Base-by-base conservation (phyloP, 2,329 filamentous ascomycete species). In the Cladobotryum mycophilum region DNA sequence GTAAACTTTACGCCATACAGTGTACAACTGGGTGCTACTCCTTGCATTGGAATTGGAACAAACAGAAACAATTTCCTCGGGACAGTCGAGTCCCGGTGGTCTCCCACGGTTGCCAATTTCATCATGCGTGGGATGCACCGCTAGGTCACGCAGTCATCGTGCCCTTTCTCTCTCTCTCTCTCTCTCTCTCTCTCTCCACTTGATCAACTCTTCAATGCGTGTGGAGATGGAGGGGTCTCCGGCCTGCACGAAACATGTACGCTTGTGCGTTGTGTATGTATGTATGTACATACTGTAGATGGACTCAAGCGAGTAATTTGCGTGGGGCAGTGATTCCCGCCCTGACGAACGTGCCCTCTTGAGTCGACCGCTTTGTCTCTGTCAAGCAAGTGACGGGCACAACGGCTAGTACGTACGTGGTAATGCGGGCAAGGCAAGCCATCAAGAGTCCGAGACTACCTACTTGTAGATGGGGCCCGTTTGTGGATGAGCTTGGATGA, bases 281-380 rank as follows among this genome's bases (percentile, higher is more conserved):
- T n/a, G n/a, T n/a, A n/a, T n/a, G 22, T 30, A 30, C 25, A 30
- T 30, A 30, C 9, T 30, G 25, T 30, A 30, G 25, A 30, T 30
- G 9, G 6, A 30, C 25, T 30, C 42, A 51, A 36, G 18, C 17
- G 48, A 48, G 30, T 41, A 20, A 33, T 48, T 13, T 25, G 40
- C 40, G 45, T 51, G 49, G 49, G 45, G 33, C 44, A 34, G 43
- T 17, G 30, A 47, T 41, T 37, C 15, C 33, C 18, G 18, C 22
- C 33, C 33, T 42, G 15, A 9, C 22, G 42, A 22, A 18, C 35
- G 33, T 49, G 14, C 20, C 17, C 38, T 17, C 25, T 33, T 18
- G 18, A 30, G 17, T 18, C 33, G 36, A 17, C 17, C 36, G 36
- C 36, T 17, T 38, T 38, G 36, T 38, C 36, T 38, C 36, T 38